phyloP scores from a whole-genome alignment of 2,329 filamentous ascomycete species.

The Venturia oleaginea region DNA sequence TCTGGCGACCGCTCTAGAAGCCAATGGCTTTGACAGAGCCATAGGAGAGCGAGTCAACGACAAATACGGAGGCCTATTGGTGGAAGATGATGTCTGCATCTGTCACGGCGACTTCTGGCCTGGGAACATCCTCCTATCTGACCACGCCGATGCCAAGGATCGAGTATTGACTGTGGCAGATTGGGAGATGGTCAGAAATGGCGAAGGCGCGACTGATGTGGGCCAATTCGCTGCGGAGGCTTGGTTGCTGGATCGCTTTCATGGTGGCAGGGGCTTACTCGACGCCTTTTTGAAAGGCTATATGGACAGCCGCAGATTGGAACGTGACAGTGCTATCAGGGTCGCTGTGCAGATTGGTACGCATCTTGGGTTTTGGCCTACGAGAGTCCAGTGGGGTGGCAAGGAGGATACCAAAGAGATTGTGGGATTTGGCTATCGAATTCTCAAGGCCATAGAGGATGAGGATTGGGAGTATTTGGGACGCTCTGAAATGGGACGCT shows the following conservation, averaged over 20 bases:
- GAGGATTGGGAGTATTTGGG: constrained; percentile 20
- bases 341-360: constrained; percentile 28
- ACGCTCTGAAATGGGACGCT: constrained; percentile 8
- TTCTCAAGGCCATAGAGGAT: constrained; percentile 15
- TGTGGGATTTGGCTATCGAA: constrained; percentile 16
- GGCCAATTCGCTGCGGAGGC: constrained; percentile 31
- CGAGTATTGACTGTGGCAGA: constrained; percentile 25
- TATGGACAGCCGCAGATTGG: constrained; percentile 15
- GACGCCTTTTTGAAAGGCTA: constrained; percentile 23
- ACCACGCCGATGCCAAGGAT: neutral
- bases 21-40: constrained; percentile 19
- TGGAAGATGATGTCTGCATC: constrained; percentile 24
- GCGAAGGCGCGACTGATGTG: constrained; percentile 28
- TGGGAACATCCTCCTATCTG: constrained; percentile 26
- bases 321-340: constrained; percentile 20
- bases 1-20: constrained; percentile 19
- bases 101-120: constrained; percentile 34
- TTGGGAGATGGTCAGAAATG: constrained; percentile 28
- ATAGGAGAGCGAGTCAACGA: constrained; percentile 23
- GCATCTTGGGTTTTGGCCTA: constrained; percentile 29
- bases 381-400: constrained; percentile 23
- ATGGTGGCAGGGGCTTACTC: constrained; percentile 23
- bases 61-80: constrained; percentile 22
- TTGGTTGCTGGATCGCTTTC: constrained; percentile 27
- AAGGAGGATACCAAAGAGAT: constrained; percentile 21